phyloP scores from a whole-genome alignment of 495 filamentous ascomycete species.

The Lophiostoma macrostomum region DNA sequence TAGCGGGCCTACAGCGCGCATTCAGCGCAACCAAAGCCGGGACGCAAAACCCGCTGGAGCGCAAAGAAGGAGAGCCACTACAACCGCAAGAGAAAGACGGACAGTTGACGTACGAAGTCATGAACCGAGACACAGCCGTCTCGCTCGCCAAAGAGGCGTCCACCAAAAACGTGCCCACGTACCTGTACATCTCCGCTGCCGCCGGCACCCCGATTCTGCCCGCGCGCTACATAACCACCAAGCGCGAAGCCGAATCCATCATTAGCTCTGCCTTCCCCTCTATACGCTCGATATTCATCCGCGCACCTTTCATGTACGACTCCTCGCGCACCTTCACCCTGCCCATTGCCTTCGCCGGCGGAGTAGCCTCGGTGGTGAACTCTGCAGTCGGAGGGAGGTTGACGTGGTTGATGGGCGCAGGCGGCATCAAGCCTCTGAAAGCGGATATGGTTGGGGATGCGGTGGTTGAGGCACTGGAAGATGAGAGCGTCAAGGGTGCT shows the following conservation, averaged over 20 bases:
- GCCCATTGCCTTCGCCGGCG: conserved; percentile 72
- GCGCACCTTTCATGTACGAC: conserved; percentile 89
- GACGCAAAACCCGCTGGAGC: conserved; percentile 64
- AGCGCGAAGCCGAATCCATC: conserved; percentile 80
- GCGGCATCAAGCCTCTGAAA: conserved; percentile 79
- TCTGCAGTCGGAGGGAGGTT: conserved; percentile 68
- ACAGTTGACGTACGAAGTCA: conserved; percentile 92
- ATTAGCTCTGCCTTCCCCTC: conserved; percentile 68
- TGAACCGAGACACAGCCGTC: conserved; percentile 87
- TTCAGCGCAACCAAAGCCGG: conserved; percentile 66
- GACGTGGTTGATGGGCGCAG: conserved; percentile 70
- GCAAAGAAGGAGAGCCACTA: conserved; percentile 55
- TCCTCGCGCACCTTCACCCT: conserved; percentile 75
- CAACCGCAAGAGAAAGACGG: conserved; percentile 62
- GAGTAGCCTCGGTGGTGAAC: conserved; percentile 69
- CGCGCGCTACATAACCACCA: conserved; percentile 81
- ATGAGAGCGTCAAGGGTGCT: conserved; percentile 38
- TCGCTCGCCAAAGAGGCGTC: conserved; percentile 79
- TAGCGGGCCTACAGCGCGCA: conserved; percentile 70
- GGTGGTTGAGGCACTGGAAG: conserved; percentile 42
- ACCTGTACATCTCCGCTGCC: conserved; percentile 86
- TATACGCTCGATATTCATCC: conserved; percentile 77
- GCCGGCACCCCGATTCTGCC: conserved; percentile 82
- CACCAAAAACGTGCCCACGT: conserved; percentile 59
- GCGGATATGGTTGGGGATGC: conserved; percentile 77